Conservation (phyloP, 306 rosid species). For the Dalbergia oliveri region DNA sequence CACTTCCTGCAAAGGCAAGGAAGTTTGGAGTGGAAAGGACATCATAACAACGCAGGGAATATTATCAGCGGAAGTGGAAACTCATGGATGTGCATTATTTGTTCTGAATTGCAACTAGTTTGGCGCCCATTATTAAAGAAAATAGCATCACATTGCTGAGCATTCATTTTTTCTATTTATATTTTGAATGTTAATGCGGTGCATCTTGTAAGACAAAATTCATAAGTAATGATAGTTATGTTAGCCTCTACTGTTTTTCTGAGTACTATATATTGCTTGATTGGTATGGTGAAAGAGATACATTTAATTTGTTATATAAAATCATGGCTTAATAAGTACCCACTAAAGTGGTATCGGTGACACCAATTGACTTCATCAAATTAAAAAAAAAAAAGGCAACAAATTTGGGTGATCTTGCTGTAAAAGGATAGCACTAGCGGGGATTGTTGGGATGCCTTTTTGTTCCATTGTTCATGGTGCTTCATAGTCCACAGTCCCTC, state of each 20-base stretch:
- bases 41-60: constrained; percentile 43
- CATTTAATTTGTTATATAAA: constrained; percentile 8
- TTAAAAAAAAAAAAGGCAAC: neutral
- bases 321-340: constrained; percentile 2
- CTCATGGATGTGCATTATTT: constrained; percentile 74
- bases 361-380: neutral
- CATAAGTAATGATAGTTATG: neutral
- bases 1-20: constrained; percentile 58
- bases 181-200: neutral
- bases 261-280: neutral
- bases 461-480: neutral
- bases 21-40: constrained; percentile 74
- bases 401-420: neutral
- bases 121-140: neutral
- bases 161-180: neutral
- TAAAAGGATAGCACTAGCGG: neutral
- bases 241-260: neutral
- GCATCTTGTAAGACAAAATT: constrained; percentile 5
- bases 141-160: neutral
- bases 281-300: neutral
- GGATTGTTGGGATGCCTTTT: neutral
- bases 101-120: constrained; percentile 57
- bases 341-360: neutral
- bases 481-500: neutral
- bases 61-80: constrained; percentile 55